Percentiles rank a stretch among this genome's conserved stretches.
Evolutionary conservation across 2,329 filamentous ascomycete genomes (phyloP).

Genomic region (Verticillium albo-atrum): DNA sequence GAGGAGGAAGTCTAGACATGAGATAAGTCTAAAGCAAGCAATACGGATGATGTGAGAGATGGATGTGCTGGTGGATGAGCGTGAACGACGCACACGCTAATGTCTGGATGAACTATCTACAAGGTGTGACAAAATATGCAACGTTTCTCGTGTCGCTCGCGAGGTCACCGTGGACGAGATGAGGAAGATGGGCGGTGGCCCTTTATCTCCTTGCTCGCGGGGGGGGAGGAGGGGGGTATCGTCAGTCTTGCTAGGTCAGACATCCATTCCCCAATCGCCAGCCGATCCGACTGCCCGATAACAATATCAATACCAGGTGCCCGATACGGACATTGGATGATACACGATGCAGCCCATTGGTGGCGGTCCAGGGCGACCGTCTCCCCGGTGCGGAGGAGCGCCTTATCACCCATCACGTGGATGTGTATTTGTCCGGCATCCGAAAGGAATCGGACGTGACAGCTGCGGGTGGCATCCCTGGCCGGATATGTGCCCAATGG

Average conservation of each 20-base stretch:
- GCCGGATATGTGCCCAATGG: not conserved
- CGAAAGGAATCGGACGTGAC: not conserved
- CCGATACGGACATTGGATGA: not conserved
- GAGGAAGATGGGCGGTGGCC: not conserved
- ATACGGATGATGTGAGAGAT: not conserved
- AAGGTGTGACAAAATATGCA: not conserved
- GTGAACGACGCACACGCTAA: not conserved
- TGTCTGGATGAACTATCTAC: not conserved
- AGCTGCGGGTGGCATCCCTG: not conserved
- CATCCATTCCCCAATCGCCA: not conserved
- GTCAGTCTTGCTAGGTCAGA: not conserved
- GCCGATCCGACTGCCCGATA: not conserved
- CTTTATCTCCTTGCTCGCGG: not conserved
- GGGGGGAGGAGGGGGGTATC: too few species aligned
- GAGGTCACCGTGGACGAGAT: not conserved
- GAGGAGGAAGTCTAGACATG: not conserved
- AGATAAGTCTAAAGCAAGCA: not conserved
- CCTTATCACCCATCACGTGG: not conserved
- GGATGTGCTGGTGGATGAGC: not conserved
- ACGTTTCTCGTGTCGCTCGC: not conserved
- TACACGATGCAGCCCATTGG: not conserved
- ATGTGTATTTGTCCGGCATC: not conserved
- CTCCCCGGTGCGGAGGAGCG: not conserved
- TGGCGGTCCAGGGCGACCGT: not conserved
- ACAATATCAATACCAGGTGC: not conserved